Conservation (phyloP, 768 basidiomycete genomes). For the Xerocomellus amylosporus region DNA sequence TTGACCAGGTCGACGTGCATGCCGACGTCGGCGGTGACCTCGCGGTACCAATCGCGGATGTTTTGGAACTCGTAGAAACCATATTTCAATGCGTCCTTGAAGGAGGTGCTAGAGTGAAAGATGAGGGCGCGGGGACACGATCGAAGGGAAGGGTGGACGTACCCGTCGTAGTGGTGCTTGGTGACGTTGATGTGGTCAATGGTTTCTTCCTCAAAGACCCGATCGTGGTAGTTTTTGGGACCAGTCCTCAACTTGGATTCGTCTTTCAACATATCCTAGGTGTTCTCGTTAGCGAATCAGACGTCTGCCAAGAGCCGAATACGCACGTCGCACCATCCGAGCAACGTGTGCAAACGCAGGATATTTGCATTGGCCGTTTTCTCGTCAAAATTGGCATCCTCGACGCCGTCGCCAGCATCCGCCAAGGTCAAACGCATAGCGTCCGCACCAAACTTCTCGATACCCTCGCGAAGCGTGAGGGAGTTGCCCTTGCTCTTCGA, state of each 20-base stretch:
- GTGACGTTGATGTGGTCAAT: conserved; percentile 81
- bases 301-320: neutral
- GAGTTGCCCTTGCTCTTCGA: conserved; percentile 96
- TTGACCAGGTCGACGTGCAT: conserved; percentile 90
- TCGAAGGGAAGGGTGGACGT: conserved; percentile 31
- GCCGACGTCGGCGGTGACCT: conserved; percentile 81
- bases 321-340: conserved; percentile 89
- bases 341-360: conserved; percentile 83
- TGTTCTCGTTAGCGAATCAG: neutral
- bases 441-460: conserved; percentile 96
- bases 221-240: conserved; percentile 75
- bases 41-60: conserved; percentile 93
- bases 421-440: conserved; percentile 89
- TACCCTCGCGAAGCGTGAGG: conserved; percentile 82
- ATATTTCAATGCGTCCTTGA: conserved; percentile 92
- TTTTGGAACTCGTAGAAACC: conserved; percentile 96
- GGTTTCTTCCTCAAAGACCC: conserved; percentile 88
- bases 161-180: conserved; percentile 80
- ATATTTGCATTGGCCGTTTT: conserved; percentile 97
- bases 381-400: conserved; percentile 99
- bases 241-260: conserved; percentile 71
- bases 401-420: conserved; percentile 95
- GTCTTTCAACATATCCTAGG: conserved; percentile 77
- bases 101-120: conserved; percentile 65
- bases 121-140: neutral